A percentile compares a stretch with the other conserved stretches of the same genome.
Evolutionary conservation across 306 rosid genomes (phyloP).

Genomic region (Psophocarpus tetragonolobus): DNA sequence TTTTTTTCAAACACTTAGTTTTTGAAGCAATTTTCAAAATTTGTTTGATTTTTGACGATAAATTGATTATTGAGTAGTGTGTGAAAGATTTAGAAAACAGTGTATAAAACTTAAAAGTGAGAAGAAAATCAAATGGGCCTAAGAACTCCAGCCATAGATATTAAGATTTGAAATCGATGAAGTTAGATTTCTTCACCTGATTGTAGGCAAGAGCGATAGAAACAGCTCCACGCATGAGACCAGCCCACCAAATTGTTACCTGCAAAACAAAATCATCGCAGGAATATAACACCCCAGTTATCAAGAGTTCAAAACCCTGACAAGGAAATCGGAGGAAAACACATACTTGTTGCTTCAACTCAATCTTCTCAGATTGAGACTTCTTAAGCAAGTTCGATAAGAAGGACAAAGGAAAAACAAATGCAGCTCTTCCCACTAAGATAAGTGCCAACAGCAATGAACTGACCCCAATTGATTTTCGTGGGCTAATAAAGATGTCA

Average conservation of each 20-base stretch:
- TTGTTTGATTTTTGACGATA: no score
- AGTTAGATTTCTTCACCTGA: constrained; percentile 60
- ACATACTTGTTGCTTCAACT: constrained; percentile 84
- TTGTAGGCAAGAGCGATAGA: constrained; percentile 96
- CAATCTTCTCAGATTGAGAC: constrained; percentile 60
- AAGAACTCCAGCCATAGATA: neutral
- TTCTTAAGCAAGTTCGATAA: constrained; percentile 83
- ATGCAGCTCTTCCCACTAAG: constrained; percentile 95
- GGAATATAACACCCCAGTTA: neutral
- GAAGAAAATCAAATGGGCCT: neutral
- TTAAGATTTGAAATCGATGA: constrained; percentile 12
- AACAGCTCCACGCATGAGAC: constrained; percentile 99
- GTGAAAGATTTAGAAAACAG: no score
- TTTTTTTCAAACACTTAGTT: no score
- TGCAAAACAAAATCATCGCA: constrained; percentile 32
- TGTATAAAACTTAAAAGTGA: no score
- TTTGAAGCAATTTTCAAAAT: no score
- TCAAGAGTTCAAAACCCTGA: neutral
- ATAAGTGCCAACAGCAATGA: constrained; percentile 79
- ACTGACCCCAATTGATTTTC: constrained; percentile 82
- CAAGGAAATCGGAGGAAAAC: constrained; percentile 12
- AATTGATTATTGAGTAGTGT: no score
- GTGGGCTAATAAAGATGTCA: constrained; percentile 56
- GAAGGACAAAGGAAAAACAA: constrained; percentile 83
- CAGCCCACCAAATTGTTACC: constrained; percentile 99